phyloP scores from a whole-genome alignment of 2,329 filamentous ascomycete species.

The Ophiosphaerella herpotricha region DNA sequence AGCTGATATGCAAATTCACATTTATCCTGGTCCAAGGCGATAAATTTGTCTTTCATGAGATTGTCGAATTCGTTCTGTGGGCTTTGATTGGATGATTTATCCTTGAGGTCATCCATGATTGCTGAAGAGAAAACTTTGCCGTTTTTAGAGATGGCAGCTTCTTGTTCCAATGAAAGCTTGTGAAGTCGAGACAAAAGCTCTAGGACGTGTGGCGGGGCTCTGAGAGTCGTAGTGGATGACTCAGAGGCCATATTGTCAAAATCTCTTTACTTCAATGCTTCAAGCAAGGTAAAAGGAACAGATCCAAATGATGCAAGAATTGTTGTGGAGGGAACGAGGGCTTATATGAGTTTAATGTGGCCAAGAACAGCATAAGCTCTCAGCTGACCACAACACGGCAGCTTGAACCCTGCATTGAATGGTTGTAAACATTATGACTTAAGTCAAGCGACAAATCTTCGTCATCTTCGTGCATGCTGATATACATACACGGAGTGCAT shows the following conservation, averaged over 20 bases:
- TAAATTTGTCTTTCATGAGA: slow-evolving; percentile 57
- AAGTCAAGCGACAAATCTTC: too few species aligned
- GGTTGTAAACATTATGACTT: too few species aligned
- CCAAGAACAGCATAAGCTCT: too few species aligned
- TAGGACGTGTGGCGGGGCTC: slow-evolving; percentile 4
- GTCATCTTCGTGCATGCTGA: too few species aligned
- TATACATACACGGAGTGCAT: too few species aligned
- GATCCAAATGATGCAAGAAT: too few species aligned
- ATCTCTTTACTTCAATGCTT: too few species aligned
- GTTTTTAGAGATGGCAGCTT: slow-evolving; percentile 5
- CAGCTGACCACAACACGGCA: too few species aligned
- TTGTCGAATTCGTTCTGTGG: slow-evolving; percentile 10
- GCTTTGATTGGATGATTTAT: neutral
- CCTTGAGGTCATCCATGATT: slow-evolving; percentile 2
- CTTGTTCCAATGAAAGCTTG: slow-evolving; percentile 6
- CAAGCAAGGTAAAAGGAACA: too few species aligned
- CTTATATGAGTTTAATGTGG: too few species aligned
- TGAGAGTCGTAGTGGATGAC: neutral
- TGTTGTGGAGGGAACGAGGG: too few species aligned
- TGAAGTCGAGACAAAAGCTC: slow-evolving; percentile 6
- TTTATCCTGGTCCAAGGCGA: slow-evolving; percentile 64
- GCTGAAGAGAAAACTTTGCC: slow-evolving; percentile 4
- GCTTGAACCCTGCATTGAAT: too few species aligned
- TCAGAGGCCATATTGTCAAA: neutral
- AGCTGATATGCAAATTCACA: slow-evolving; percentile 62